phyloP scores from a whole-genome alignment of 2,329 filamentous ascomycete genomes.

The Exophiala sp. region DNA sequence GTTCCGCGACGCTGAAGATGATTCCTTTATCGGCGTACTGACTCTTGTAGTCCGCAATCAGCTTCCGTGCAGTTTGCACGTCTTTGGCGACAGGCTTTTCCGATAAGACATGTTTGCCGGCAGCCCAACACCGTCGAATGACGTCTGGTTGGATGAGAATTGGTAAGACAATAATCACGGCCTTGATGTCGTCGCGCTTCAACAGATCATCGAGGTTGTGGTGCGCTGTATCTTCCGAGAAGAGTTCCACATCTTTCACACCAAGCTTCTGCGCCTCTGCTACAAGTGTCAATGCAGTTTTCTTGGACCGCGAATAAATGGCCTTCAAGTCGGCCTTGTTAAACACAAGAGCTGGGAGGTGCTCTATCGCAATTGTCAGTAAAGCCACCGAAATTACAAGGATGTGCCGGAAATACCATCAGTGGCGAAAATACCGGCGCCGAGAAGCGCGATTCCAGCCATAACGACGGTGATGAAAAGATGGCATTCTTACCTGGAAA shows the following conservation, averaged over 20 bases:
- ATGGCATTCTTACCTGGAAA: too few species aligned
- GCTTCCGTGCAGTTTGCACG: slow-evolving; percentile 48
- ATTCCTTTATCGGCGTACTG: slow-evolving; percentile 31
- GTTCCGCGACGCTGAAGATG: slow-evolving; percentile 66
- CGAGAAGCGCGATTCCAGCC: slow-evolving; percentile 1
- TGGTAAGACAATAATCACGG: slow-evolving; percentile 50
- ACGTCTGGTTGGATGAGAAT: slow-evolving; percentile 59
- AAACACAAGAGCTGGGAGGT: background rate
- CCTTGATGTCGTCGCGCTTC: slow-evolving; percentile 48
- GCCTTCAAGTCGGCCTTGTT: slow-evolving; percentile 45
- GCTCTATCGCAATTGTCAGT: background rate
- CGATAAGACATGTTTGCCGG: slow-evolving; percentile 66
- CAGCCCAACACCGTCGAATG: slow-evolving; percentile 57
- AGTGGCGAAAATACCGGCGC: slow-evolving; percentile 3
- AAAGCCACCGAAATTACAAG: slow-evolving; percentile 35
- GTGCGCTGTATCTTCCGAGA: slow-evolving; percentile 36
- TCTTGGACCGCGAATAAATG: slow-evolving; percentile 62
- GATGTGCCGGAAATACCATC: background rate
- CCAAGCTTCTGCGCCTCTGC: slow-evolving; percentile 30
- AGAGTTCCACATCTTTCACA: slow-evolving; percentile 55
- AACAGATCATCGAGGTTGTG: slow-evolving; percentile 53
- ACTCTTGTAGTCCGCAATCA: slow-evolving; percentile 47
- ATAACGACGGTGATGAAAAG: too few species aligned
- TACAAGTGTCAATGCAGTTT: slow-evolving; percentile 52
- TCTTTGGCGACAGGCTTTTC: slow-evolving; percentile 68